phyloP scores from a whole-genome alignment of 108 stramenopile species.

The Nitzschia inconspicua region DNA sequence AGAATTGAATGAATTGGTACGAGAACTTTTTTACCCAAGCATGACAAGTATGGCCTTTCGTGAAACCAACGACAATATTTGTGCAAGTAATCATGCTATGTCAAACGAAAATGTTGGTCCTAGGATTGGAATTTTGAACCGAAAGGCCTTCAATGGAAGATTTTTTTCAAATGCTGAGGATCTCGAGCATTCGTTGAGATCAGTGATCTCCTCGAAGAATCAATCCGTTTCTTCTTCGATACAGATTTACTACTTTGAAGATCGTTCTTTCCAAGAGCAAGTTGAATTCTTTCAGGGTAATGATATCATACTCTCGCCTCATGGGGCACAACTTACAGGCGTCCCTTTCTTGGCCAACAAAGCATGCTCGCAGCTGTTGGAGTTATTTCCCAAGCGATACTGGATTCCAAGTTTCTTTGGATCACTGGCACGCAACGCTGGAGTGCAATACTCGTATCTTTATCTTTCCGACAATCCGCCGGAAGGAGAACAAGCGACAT shows the following conservation, averaged over 20 bases:
- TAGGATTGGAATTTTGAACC: slow-evolving; percentile 37
- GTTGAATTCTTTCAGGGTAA: slow-evolving; percentile 13
- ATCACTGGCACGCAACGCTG: slow-evolving; percentile 16
- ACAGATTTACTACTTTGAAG: slow-evolving; percentile 42
- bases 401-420: slow-evolving; percentile 34
- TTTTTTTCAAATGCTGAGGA: slow-evolving; percentile 17
- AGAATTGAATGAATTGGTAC: slow-evolving; percentile 14
- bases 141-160: slow-evolving; percentile 14
- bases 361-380: slow-evolving; percentile 23
- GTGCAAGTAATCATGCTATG: not conserved
- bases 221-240: too few species aligned
- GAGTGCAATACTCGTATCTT: slow-evolving; percentile 14
- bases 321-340: slow-evolving; percentile 47
- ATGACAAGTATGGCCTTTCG: not conserved
- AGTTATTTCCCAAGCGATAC: slow-evolving; percentile 37
- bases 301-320: slow-evolving; percentile 38
- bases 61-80: not conserved
- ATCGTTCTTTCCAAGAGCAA: slow-evolving; percentile 18
- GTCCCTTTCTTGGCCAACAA: slow-evolving; percentile 33
- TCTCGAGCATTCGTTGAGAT: too few species aligned
- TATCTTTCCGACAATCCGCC: not conserved
- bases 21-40: not conserved
- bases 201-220: too few species aligned
- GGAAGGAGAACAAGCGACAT: not conserved
- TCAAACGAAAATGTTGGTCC: not conserved